Conservation (phyloP, 139 green algal genomes). For the Raphidocelis subcapitata region DNA sequence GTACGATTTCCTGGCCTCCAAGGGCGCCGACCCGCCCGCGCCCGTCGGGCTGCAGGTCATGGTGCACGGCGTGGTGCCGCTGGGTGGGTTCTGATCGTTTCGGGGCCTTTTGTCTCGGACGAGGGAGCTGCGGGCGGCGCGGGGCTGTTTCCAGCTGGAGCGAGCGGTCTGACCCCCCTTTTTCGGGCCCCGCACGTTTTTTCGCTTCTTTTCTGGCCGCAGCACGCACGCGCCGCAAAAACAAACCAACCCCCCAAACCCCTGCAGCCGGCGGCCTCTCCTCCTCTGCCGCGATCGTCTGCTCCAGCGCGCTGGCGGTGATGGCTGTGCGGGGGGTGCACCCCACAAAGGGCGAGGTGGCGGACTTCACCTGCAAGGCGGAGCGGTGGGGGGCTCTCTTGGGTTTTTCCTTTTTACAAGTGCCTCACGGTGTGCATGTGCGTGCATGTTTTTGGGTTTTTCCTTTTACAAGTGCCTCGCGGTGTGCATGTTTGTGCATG, state of each 20-base stretch:
- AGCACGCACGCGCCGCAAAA: not conserved
- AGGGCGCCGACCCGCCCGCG: slow-evolving; percentile 32
- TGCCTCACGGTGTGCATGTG: too few relatives aligned
- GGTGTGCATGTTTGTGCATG: not conserved
- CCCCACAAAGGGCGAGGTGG: slow-evolving; percentile 70
- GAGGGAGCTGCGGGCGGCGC: not conserved
- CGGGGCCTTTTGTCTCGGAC: too few relatives aligned
- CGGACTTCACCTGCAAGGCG: slow-evolving; percentile 79
- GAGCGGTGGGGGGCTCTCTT: slow-evolving; percentile 33
- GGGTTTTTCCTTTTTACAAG: too few relatives aligned
- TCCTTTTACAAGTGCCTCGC: not conserved
- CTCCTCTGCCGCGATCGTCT: slow-evolving; percentile 87
- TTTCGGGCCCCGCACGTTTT: not conserved
- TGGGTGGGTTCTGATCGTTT: slow-evolving; percentile 51
- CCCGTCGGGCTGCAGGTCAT: slow-evolving; percentile 77
- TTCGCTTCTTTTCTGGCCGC: slow-evolving; percentile 4
- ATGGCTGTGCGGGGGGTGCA: slow-evolving; percentile 40
- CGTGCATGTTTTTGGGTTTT: too few relatives aligned
- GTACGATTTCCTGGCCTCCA: slow-evolving; percentile 58
- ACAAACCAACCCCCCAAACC: too few relatives aligned
- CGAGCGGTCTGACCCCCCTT: not conserved
- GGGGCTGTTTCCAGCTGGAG: not conserved
- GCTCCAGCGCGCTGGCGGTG: slow-evolving; percentile 77
- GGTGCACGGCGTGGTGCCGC: slow-evolving; percentile 85
- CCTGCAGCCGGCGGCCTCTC: slow-evolving; percentile 84